These are phyloP conservation scores for Curvularia spicifera DNA, from an alignment of 2,329 filamentous ascomycete species.

Conservation along the genomic window DNA sequence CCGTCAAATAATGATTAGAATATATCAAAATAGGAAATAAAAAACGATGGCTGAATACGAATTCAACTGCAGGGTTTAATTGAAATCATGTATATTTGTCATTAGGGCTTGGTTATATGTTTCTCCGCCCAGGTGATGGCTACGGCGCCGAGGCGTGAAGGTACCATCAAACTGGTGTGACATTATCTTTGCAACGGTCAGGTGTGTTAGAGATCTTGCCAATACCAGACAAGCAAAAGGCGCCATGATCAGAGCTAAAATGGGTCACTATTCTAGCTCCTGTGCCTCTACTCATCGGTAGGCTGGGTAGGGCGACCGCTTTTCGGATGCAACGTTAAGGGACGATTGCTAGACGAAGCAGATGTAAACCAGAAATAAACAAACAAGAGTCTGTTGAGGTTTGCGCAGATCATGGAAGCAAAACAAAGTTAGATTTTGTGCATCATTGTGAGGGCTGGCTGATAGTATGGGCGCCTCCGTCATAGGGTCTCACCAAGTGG, in stretches of 20 bases:
- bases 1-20: too few relatives aligned
- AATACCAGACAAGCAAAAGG: too few relatives aligned
- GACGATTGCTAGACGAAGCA: background rate
- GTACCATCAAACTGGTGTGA: background rate
- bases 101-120: too few relatives aligned
- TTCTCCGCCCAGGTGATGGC: too few relatives aligned
- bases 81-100: too few relatives aligned
- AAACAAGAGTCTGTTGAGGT: background rate
- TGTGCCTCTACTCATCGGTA: background rate
- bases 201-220: background rate
- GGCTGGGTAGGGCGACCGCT: background rate
- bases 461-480: background rate
- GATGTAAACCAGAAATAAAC: background rate
- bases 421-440: background rate
- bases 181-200: background rate
- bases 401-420: background rate
- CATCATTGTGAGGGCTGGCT: background rate
- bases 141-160: too few relatives aligned
- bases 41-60: too few relatives aligned
- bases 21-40: too few relatives aligned
- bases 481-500: conserved; percentile 12
- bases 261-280: background rate
- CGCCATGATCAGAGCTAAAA: background rate
- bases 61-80: too few relatives aligned
- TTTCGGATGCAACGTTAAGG: background rate